Conservation (phyloP, 1,284 basidiomycete genomes). For the Mrakiaceae sp. region DNA sequence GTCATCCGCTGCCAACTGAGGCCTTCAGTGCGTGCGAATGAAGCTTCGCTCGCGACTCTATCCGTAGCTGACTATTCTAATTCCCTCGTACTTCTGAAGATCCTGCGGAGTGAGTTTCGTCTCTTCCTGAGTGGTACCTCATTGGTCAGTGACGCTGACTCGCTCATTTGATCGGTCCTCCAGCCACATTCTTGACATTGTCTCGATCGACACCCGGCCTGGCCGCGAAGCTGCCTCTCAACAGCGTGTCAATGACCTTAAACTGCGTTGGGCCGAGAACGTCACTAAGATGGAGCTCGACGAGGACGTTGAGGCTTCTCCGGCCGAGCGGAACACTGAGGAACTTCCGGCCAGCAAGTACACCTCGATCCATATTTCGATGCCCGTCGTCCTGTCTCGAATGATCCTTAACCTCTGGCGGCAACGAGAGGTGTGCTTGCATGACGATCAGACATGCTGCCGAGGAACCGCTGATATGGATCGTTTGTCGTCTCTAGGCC, state of each 20-base stretch:
- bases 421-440: slow-evolving; percentile 25
- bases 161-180: background rate
- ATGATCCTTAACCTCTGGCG: slow-evolving; percentile 35
- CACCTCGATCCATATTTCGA: slow-evolving; percentile 31
- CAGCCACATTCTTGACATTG: slow-evolving; percentile 33
- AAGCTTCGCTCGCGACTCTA: slow-evolving; percentile 11
- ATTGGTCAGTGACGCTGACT: background rate
- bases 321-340: background rate
- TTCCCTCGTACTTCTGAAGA: slow-evolving; percentile 25
- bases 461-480: background rate
- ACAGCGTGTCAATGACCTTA: slow-evolving; percentile 18
- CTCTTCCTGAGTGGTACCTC: background rate
- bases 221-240: slow-evolving; percentile 17
- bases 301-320: slow-evolving; percentile 1
- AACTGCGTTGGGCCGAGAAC: slow-evolving; percentile 19
- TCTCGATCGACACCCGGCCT: slow-evolving; percentile 30
- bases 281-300: slow-evolving; percentile 3
- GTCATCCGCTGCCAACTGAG: slow-evolving; percentile 31
- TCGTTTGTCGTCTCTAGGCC: slow-evolving; percentile 16
- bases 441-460: no score
- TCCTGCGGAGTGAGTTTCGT: slow-evolving; percentile 28
- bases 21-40: slow-evolving; percentile 6
- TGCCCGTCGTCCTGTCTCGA: slow-evolving; percentile 34
- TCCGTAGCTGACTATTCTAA: background rate
- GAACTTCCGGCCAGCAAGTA: background rate